Conservation (phyloP, 106 monocot genomes). For the Vanilla planifolia region DNA sequence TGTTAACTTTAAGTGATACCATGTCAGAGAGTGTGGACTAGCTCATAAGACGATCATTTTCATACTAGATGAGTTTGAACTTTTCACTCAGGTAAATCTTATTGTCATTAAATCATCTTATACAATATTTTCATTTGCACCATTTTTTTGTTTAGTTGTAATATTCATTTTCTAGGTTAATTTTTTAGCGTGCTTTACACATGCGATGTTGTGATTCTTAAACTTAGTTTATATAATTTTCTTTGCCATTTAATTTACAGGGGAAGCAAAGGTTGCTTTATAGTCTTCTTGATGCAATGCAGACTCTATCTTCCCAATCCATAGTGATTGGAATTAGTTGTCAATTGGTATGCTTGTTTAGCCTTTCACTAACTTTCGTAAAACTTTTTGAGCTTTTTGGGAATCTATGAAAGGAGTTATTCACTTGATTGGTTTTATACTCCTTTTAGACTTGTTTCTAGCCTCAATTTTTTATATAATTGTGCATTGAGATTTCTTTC, state of each 20-base stretch:
- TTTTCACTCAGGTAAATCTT: slow-evolving; percentile 73
- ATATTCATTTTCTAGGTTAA: background rate
- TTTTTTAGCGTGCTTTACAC: background rate
- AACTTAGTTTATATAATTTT: background rate
- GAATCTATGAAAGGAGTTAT: background rate
- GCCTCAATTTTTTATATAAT: too few relatives aligned
- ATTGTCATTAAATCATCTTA: background rate
- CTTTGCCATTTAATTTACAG: slow-evolving; percentile 28
- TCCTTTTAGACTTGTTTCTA: background rate
- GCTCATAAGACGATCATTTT: slow-evolving; percentile 89
- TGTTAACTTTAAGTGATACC: slow-evolving; percentile 6
- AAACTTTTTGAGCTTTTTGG: background rate
- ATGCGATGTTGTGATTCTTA: too few relatives aligned
- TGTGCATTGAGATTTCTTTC: too few relatives aligned
- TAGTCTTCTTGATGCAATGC: slow-evolving; percentile 93
- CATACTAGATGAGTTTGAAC: slow-evolving; percentile 80
- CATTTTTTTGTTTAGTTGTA: background rate
- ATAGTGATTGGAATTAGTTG: slow-evolving; percentile 86
- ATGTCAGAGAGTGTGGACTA: slow-evolving; percentile 73
- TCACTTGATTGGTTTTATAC: background rate
- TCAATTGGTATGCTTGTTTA: slow-evolving; percentile 54
- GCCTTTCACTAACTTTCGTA: slow-evolving; percentile 2
- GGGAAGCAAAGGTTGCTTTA: slow-evolving; percentile 95
- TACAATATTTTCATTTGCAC: background rate
- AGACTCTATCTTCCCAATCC: slow-evolving; percentile 72